A percentile compares a stretch with the other conserved stretches of the same genome.
These are phyloP conservation scores for Bassia scoparia DNA, from an alignment of 148 eudicot genomes.

Conservation along the genomic window DNA sequence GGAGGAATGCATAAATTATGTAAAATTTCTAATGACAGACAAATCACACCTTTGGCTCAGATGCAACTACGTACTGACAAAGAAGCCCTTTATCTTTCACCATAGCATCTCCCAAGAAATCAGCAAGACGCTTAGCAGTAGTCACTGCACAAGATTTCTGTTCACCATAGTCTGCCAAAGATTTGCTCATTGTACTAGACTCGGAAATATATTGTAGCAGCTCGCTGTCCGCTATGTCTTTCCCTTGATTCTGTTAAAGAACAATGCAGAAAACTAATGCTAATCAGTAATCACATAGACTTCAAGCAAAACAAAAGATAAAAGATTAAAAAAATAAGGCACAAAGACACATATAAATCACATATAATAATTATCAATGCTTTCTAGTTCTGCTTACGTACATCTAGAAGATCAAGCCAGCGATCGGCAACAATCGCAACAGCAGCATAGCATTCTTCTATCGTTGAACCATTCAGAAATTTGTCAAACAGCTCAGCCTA, in stretches of 20 bases:
- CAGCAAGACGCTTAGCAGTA: constrained; percentile 93
- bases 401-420: constrained; percentile 99
- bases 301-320: constrained; percentile 9
- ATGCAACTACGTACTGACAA: constrained; percentile 92
- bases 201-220: constrained; percentile 93
- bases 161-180: constrained; percentile 89
- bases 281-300: constrained; percentile 11
- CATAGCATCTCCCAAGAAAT: constrained; percentile 98
- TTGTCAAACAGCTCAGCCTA: constrained; percentile 99
- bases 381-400: constrained; percentile 36
- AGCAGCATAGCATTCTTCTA: constrained; percentile 90
- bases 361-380: background rate
- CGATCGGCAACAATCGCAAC: constrained; percentile 95
- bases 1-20: background rate
- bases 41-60: constrained; percentile 83
- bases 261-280: constrained; percentile 21
- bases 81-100: constrained; percentile 96
- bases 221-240: constrained; percentile 89
- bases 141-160: constrained; percentile 99
- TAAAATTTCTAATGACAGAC: background rate
- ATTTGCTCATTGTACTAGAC: constrained; percentile 99
- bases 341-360: background rate
- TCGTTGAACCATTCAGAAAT: constrained; percentile 84
- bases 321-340: background rate
- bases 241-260: constrained; percentile 76